Evolutionary conservation across 345 rosid genomes (phyloP).

Genomic region (Adansonia digitata): DNA sequence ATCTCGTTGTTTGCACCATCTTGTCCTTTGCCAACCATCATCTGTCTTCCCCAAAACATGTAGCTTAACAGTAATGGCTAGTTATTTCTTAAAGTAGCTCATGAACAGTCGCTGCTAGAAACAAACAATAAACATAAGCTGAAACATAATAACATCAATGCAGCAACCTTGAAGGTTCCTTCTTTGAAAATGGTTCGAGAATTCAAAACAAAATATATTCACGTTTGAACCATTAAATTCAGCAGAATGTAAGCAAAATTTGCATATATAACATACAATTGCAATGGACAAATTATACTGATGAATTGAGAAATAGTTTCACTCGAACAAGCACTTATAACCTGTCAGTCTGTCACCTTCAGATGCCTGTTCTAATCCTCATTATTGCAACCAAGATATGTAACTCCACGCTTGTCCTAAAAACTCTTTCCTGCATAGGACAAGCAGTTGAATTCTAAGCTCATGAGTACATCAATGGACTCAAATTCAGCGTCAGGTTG

Average conservation of each 20-base stretch:
- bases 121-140: neutral
- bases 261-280: neutral
- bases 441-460: neutral
- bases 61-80: too few species aligned
- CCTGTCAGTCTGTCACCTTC: neutral
- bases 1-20: neutral
- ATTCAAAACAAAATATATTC: neutral
- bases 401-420: neutral
- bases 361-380: neutral
- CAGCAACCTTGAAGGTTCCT: neutral
- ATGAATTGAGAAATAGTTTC: neutral
- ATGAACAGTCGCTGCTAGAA: too few species aligned
- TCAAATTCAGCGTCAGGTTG: neutral
- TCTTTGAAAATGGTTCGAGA: neutral
- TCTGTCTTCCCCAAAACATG: too few species aligned
- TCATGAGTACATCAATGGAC: neutral
- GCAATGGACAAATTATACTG: neutral
- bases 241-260: neutral
- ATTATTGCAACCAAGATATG: neutral
- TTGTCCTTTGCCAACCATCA: neutral
- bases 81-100: too few species aligned
- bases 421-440: neutral
- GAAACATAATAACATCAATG: neutral
- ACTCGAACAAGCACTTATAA: neutral
- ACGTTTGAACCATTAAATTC: neutral